phyloP scores from a whole-genome alignment of 257 asterid species.

The Nicotiana tabacum region DNA sequence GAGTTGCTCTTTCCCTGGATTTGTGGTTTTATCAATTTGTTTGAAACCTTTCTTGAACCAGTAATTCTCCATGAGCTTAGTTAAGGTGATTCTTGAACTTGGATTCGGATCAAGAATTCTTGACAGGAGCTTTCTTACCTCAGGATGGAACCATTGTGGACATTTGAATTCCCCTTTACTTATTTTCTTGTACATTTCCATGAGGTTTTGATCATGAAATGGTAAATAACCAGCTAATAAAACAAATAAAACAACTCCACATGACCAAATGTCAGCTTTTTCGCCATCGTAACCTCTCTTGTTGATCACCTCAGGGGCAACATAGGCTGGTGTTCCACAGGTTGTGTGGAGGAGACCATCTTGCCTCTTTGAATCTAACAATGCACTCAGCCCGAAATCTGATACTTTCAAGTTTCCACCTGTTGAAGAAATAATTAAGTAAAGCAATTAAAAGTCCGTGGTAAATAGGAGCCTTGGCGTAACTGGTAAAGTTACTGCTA shows the following conservation, averaged over 20 bases:
- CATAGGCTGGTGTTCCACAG: constrained; percentile 95
- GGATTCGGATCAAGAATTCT: constrained; percentile 81
- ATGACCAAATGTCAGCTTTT: constrained; percentile 90
- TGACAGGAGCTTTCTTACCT: constrained; percentile 59
- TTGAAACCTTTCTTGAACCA: constrained; percentile 77
- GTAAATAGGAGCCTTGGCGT: no score
- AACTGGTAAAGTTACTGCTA: no score
- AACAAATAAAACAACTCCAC: constrained; percentile 80
- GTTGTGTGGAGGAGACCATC: constrained; percentile 92
- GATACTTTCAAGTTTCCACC: constrained; percentile 62
- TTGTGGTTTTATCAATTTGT: constrained; percentile 17
- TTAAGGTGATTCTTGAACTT: constrained; percentile 36
- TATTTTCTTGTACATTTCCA: constrained; percentile 76
- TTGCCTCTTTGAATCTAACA: constrained; percentile 56
- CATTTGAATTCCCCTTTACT: constrained; percentile 62
- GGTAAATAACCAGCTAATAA: constrained; percentile 83
- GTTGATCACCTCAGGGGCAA: constrained; percentile 85
- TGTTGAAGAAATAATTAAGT: background rate
- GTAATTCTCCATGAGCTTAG: constrained; percentile 63
- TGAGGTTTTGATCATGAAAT: constrained; percentile 64
- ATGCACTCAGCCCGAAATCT: constrained; percentile 84
- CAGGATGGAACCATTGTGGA: constrained; percentile 84
- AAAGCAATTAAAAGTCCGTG: background rate
- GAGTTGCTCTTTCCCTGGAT: constrained; percentile 11
- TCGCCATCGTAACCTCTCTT: constrained; percentile 78